phyloP scores from a whole-genome alignment of 2,329 filamentous ascomycete genomes.

The Nannizzia gypsea region DNA sequence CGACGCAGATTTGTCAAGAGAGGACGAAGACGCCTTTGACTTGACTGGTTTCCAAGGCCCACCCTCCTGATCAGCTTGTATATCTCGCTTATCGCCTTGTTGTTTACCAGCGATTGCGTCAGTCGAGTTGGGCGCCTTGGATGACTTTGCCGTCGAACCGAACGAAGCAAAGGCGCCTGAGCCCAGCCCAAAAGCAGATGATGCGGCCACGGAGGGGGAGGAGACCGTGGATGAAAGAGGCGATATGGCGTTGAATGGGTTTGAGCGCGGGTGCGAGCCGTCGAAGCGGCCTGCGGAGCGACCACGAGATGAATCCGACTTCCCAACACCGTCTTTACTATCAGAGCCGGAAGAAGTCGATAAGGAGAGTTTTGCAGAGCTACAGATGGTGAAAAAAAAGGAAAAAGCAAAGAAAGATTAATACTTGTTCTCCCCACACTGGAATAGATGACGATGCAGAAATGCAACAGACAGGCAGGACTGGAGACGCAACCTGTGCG shows the following conservation, averaged over 20 bases:
- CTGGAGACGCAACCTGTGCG: neutral
- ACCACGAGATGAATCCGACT: slow-evolving; percentile 49
- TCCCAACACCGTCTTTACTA: slow-evolving; percentile 41
- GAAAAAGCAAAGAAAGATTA: slow-evolving; percentile 15
- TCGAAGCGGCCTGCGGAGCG: slow-evolving; percentile 63
- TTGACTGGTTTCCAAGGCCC: slow-evolving; percentile 21
- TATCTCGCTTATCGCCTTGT: slow-evolving; percentile 51
- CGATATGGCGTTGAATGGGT: slow-evolving; percentile 66
- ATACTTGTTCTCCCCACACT: slow-evolving; percentile 14
- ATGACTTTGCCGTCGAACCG: slow-evolving; percentile 67
- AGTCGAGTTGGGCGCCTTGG: slow-evolving; percentile 72
- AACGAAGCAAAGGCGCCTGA: slow-evolving; percentile 96
- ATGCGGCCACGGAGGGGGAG: slow-evolving; percentile 65
- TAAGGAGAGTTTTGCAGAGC: slow-evolving; percentile 81
- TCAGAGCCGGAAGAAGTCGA: slow-evolving; percentile 56
- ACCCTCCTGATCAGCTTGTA: slow-evolving; percentile 20
- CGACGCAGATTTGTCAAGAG: slow-evolving; percentile 23
- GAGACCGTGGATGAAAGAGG: slow-evolving; percentile 57
- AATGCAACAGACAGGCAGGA: neutral
- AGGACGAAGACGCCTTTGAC: slow-evolving; percentile 32
- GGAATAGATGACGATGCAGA: slow-evolving; percentile 6
- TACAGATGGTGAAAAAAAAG: slow-evolving; percentile 25
- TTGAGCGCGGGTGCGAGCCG: slow-evolving; percentile 59
- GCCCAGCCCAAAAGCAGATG: slow-evolving; percentile 83
- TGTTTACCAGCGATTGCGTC: slow-evolving; percentile 55